Evolutionary conservation across 2,329 filamentous ascomycete species (phyloP).

Genomic region (Nothomitra cinnamomea): DNA sequence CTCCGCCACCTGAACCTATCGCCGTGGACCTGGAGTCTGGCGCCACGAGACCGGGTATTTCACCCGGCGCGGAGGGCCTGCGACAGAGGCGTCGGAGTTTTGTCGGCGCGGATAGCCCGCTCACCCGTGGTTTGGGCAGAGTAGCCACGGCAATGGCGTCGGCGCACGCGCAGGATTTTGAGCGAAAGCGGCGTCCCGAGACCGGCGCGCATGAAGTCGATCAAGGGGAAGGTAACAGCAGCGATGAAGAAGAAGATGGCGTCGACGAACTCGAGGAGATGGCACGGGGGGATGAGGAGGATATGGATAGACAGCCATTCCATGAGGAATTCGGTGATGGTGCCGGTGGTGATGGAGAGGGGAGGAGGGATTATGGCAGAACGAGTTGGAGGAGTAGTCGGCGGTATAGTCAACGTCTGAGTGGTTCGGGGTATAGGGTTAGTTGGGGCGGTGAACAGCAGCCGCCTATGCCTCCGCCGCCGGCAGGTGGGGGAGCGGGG

Average conservation of each 20-base stretch:
- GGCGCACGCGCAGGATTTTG: slow-evolving; percentile 84
- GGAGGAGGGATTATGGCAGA: not conserved
- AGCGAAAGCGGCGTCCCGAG: slow-evolving; percentile 42
- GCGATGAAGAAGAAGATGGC: slow-evolving; percentile 4
- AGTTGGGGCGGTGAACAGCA: no score
- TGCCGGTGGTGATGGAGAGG: no score
- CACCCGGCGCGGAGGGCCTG: not conserved
- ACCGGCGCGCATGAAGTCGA: slow-evolving; percentile 12
- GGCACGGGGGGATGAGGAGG: not conserved
- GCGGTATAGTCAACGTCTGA: not conserved
- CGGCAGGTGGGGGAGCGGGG: no score
- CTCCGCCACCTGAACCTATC: not conserved
- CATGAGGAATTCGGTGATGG: not conserved
- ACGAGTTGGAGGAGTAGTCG: not conserved
- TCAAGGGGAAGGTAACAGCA: not conserved
- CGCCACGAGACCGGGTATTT: not conserved
- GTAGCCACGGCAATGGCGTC: slow-evolving; percentile 56
- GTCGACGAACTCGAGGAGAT: not conserved
- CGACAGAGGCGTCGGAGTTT: slow-evolving; percentile 1
- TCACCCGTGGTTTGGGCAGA: slow-evolving; percentile 27
- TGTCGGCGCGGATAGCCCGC: slow-evolving; percentile 14
- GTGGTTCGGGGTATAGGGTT: no score
- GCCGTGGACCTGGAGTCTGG: not conserved
- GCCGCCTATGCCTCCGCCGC: no score
- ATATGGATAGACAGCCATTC: not conserved